phyloP scores from a whole-genome alignment of 1,139 yeast genomes.

The Yamadazyma blattariae region DNA sequence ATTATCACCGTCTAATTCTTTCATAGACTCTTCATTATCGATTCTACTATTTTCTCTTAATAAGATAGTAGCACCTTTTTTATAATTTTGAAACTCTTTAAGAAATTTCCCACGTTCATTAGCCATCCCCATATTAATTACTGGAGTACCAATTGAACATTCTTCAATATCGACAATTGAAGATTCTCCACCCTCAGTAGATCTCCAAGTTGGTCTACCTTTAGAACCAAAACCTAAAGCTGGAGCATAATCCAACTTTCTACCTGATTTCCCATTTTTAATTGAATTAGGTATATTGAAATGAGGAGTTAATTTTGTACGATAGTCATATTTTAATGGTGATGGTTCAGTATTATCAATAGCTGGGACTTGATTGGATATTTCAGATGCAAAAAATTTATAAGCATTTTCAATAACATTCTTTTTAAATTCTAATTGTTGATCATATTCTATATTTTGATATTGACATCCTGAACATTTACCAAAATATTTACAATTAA shows the following conservation, averaged over 20 bases:
- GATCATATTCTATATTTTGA: constrained; percentile 71
- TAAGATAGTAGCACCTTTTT: constrained; percentile 84
- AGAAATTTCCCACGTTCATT: constrained; percentile 61
- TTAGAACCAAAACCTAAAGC: constrained; percentile 86
- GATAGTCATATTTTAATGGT: constrained; percentile 71
- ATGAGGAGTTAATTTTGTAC: constrained; percentile 96
- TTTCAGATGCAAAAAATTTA: constrained; percentile 61
- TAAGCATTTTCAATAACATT: constrained; percentile 81
- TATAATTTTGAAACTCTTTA: constrained; percentile 52
- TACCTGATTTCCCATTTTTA: constrained; percentile 23
- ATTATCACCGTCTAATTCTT: constrained; percentile 20
- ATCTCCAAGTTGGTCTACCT: constrained; percentile 72
- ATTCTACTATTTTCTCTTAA: constrained; percentile 71
- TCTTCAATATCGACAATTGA: constrained; percentile 85
- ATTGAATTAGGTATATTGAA: constrained; percentile 69
- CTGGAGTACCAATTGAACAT: constrained; percentile 82
- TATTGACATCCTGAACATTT: constrained; percentile 84
- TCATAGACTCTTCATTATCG: constrained; percentile 22
- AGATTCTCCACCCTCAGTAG: constrained; percentile 48
- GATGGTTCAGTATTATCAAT: constrained; percentile 71
- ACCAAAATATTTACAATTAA: constrained; percentile 44
- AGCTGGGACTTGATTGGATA: constrained; percentile 49
- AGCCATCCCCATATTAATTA: constrained; percentile 71
- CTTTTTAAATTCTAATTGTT: constrained; percentile 71
- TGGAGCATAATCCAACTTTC: constrained; percentile 48